These are phyloP conservation scores for Syncephalis plumigaleata DNA, from an alignment of 371 early-diverging fungal species.

Conservation along the genomic window DNA sequence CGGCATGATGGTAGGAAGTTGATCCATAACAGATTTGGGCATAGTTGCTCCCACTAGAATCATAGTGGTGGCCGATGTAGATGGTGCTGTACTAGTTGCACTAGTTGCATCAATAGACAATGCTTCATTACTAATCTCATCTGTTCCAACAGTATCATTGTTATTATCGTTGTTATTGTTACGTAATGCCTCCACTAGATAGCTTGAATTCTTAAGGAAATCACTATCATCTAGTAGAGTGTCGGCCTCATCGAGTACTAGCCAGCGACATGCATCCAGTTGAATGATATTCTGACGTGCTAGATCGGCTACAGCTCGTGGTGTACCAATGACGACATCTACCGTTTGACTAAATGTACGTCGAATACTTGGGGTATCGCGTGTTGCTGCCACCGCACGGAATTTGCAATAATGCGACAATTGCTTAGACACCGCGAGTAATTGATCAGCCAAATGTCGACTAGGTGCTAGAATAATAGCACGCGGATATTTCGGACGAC, in stretches of 20 bases:
- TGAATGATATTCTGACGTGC: conserved; percentile 24
- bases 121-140: no score
- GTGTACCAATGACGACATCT: conserved; percentile 73
- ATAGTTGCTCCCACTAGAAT: conserved; percentile 74
- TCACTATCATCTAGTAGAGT: conserved; percentile 75
- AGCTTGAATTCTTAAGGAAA: conserved; percentile 15
- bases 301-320: conserved; percentile 29
- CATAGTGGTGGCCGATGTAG: no score
- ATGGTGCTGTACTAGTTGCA: no score
- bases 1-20: conserved; percentile 34
- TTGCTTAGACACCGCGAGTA: conserved; percentile 38
- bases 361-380: conserved; percentile 17
- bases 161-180: no score
- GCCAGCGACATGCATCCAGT: conserved; percentile 28
- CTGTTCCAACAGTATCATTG: conserved; percentile 11
- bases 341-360: conserved; percentile 29
- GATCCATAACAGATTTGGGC: conserved; percentile 52
- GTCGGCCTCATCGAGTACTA: conserved; percentile 89
- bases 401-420: conserved; percentile 52
- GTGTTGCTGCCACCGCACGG: conserved; percentile 39
- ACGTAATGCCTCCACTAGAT: neutral
- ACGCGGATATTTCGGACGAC: conserved; percentile 49
- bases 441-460: conserved; percentile 82
- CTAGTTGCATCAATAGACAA: no score
- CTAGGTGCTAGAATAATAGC: conserved; percentile 93